These are phyloP conservation scores for Anisodus acutangulus DNA, from an alignment of 257 asterid genomes.

Conservation along the genomic window DNA sequence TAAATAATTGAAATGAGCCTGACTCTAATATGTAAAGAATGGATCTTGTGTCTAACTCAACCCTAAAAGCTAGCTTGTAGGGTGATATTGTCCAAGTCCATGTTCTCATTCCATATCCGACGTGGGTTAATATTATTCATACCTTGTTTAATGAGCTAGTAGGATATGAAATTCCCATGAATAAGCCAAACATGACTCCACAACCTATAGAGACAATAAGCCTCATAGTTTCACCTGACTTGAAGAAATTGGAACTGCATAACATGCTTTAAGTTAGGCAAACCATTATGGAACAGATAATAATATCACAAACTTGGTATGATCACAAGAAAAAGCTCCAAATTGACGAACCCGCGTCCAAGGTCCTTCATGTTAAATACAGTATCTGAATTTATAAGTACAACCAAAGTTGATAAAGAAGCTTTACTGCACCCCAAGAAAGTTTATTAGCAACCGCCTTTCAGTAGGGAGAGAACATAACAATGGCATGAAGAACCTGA, in stretches of 20 bases:
- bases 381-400: slow-evolving; percentile 29
- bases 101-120: too few relatives aligned
- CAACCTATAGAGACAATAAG: slow-evolving; percentile 48
- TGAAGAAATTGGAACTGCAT: slow-evolving; percentile 52
- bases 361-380: slow-evolving; percentile 46
- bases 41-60: too few relatives aligned
- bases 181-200: slow-evolving; percentile 69
- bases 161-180: slow-evolving; percentile 70
- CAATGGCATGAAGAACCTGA: slow-evolving; percentile 21
- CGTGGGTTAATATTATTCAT: neutral
- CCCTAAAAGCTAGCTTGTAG: too few relatives aligned
- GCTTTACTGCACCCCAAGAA: slow-evolving; percentile 24
- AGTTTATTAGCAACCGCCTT: slow-evolving; percentile 22
- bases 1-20: too few relatives aligned
- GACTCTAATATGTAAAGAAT: too few relatives aligned
- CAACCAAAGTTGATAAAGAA: slow-evolving; percentile 21
- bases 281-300: slow-evolving; percentile 14
- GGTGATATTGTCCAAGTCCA: too few relatives aligned
- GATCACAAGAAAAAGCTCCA: slow-evolving; percentile 25
- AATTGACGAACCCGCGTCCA: slow-evolving; percentile 39
- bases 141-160: slow-evolving; percentile 65
- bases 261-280: slow-evolving; percentile 32
- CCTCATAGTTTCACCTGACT: slow-evolving; percentile 60
- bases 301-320: neutral
- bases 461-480: neutral